These are phyloP conservation scores for Echites panduratus DNA, from an alignment of 257 asterid genomes.

Conservation along the genomic window DNA sequence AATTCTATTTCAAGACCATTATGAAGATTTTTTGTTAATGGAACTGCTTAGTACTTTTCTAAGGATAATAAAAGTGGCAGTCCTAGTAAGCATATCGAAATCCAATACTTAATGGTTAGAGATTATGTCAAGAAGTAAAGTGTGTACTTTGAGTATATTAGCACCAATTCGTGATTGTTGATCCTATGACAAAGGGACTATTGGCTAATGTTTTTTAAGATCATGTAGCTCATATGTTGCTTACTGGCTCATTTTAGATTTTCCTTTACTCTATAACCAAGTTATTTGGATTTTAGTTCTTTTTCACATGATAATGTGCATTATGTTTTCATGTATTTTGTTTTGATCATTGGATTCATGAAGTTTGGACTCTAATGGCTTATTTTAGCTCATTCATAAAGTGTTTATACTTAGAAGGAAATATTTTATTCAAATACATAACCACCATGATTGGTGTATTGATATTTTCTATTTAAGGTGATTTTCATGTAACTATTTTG, in stretches of 20 bases:
- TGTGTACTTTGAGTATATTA: neutral
- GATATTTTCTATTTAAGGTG: too few species aligned
- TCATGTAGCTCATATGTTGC: neutral
- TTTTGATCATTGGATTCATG: too few species aligned
- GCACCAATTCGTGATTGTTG: neutral
- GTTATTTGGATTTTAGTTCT: too few species aligned
- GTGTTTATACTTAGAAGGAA: too few species aligned
- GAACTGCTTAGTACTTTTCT: neutral
- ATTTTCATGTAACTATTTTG: too few species aligned
- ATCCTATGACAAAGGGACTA: neutral
- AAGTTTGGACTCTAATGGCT: too few species aligned
- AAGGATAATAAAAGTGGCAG: neutral
- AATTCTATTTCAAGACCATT: neutral
- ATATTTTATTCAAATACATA: too few species aligned
- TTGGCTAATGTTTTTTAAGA: neutral
- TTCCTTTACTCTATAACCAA: too few species aligned
- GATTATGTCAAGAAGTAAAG: neutral
- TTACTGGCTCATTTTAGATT: neutral
- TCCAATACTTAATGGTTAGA: neutral
- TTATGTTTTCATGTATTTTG: too few species aligned
- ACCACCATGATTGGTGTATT: too few species aligned
- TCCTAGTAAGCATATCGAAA: neutral
- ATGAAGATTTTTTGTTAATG: neutral
- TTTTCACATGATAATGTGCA: too few species aligned
- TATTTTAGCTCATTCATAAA: too few species aligned